phyloP scores from a whole-genome alignment of 768 basidiomycete species.

The Crassisporium funariophilum region DNA sequence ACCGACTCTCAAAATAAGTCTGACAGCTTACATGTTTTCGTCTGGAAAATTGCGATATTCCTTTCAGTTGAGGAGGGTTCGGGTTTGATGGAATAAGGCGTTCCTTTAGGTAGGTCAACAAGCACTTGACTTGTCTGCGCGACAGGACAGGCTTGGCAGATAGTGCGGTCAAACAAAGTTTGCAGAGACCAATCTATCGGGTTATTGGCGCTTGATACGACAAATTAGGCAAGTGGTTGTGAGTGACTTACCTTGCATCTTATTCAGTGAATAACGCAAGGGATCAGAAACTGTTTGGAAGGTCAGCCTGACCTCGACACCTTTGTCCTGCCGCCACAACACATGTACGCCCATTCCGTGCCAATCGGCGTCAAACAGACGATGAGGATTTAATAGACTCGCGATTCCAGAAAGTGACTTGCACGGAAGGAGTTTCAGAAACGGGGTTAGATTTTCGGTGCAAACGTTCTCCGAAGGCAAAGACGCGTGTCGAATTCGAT shows the following conservation, averaged over 20 bases:
- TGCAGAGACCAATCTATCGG: slow-evolving; percentile 72
- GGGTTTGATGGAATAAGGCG: slow-evolving; percentile 51
- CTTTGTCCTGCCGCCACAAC: slow-evolving; percentile 53
- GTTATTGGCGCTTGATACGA: slow-evolving; percentile 6
- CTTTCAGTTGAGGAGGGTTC: slow-evolving; percentile 43
- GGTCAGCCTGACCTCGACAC: slow-evolving; percentile 65
- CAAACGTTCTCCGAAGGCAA: slow-evolving; percentile 89
- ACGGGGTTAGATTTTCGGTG: slow-evolving; percentile 96
- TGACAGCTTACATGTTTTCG: slow-evolving; percentile 42
- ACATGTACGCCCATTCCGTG: slow-evolving; percentile 87
- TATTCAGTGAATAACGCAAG: slow-evolving; percentile 51
- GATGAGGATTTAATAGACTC: slow-evolving; percentile 79
- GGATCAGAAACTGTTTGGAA: slow-evolving; percentile 84
- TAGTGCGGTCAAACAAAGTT: slow-evolving; percentile 65
- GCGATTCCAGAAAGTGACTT: slow-evolving; percentile 87
- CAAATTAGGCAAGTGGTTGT: no score
- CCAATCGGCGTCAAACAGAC: slow-evolving; percentile 89
- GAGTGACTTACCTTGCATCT: slow-evolving; percentile 53
- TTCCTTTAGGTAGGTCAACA: slow-evolving; percentile 47
- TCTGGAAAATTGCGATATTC: slow-evolving; percentile 48
- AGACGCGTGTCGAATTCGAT: slow-evolving; percentile 72
- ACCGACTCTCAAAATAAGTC: slow-evolving; percentile 9
- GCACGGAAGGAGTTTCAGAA: slow-evolving; percentile 93
- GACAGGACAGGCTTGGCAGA: slow-evolving; percentile 70
- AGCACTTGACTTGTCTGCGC: slow-evolving; percentile 59